Conservation (phyloP, 2,329 filamentous ascomycete species). For the Fusarium pseudoanthophilum region DNA sequence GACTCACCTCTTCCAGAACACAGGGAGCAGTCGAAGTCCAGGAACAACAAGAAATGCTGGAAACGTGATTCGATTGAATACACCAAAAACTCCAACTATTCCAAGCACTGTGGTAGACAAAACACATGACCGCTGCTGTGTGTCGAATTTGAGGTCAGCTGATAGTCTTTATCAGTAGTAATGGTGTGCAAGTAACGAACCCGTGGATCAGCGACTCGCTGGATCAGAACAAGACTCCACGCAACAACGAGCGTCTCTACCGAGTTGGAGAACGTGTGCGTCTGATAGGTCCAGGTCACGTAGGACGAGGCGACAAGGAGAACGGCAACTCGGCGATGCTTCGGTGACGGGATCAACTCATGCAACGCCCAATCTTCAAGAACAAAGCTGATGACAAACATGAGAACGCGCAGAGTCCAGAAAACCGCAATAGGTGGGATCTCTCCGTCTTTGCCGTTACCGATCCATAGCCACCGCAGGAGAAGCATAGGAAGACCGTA, state of each 20-base stretch:
- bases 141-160: slow-evolving; percentile 41
- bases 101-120: slow-evolving; percentile 82
- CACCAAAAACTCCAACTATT: slow-evolving; percentile 82
- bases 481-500: slow-evolving; percentile 95
- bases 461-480: slow-evolving; percentile 91
- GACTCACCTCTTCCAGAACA: slow-evolving; percentile 81
- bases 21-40: slow-evolving; percentile 82
- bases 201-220: slow-evolving; percentile 82
- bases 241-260: slow-evolving; percentile 92
- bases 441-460: slow-evolving; percentile 78
- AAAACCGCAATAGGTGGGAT: slow-evolving; percentile 89
- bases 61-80: slow-evolving; percentile 98
- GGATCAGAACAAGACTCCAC: slow-evolving; percentile 93
- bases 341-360: slow-evolving; percentile 83
- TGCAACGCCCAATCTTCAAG: slow-evolving; percentile 97
- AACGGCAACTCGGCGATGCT: slow-evolving; percentile 77
- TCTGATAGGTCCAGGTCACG: slow-evolving; percentile 98
- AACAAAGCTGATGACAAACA: slow-evolving; percentile 96
- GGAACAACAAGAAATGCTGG: slow-evolving; percentile 92
- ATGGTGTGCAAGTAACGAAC: slow-evolving; percentile 59
- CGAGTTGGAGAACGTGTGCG: slow-evolving; percentile 98
- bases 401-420: slow-evolving; percentile 86
- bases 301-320: slow-evolving; percentile 94
- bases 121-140: slow-evolving; percentile 77
- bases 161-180: slow-evolving; percentile 4